phyloP scores from a whole-genome alignment of 352 stramenopile species.

The Pythium utonaiense region DNA sequence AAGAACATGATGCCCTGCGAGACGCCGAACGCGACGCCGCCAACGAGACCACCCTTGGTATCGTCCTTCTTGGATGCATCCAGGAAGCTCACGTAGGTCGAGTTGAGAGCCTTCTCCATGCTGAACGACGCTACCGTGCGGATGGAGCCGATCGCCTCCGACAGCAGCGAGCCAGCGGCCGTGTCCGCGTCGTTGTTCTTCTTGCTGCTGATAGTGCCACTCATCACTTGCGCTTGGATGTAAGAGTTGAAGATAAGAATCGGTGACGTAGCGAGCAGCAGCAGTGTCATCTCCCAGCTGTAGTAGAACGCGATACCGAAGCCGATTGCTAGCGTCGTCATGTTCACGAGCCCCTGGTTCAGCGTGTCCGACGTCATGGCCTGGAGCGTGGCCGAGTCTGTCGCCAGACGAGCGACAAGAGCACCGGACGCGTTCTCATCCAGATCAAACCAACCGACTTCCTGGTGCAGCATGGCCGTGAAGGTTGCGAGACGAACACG shows the following conservation, averaged over 20 bases:
- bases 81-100: constrained; percentile 27
- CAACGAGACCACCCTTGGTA: constrained; percentile 27
- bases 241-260: constrained; percentile 31
- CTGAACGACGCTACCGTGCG: constrained; percentile 52
- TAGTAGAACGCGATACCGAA: constrained; percentile 49
- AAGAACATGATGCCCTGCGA: constrained; percentile 47
- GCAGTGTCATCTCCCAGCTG: constrained; percentile 60
- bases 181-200: constrained; percentile 41
- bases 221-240: constrained; percentile 36
- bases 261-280: constrained; percentile 27
- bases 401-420: constrained; percentile 57
- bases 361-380: constrained; percentile 67
- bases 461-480: constrained; percentile 56
- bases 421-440: constrained; percentile 62
- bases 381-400: constrained; percentile 73
- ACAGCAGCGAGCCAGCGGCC: constrained; percentile 33
- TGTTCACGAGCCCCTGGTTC: constrained; percentile 48
- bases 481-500: constrained; percentile 46
- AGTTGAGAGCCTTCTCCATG: constrained; percentile 31
- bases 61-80: constrained; percentile 30
- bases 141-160: constrained; percentile 45
- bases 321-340: constrained; percentile 48
- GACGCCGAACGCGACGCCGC: constrained; percentile 41
- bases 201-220: constrained; percentile 34
- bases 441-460: constrained; percentile 74